Base-by-base conservation (phyloP, 441 rosid species). In the Melastoma candidum region DNA sequence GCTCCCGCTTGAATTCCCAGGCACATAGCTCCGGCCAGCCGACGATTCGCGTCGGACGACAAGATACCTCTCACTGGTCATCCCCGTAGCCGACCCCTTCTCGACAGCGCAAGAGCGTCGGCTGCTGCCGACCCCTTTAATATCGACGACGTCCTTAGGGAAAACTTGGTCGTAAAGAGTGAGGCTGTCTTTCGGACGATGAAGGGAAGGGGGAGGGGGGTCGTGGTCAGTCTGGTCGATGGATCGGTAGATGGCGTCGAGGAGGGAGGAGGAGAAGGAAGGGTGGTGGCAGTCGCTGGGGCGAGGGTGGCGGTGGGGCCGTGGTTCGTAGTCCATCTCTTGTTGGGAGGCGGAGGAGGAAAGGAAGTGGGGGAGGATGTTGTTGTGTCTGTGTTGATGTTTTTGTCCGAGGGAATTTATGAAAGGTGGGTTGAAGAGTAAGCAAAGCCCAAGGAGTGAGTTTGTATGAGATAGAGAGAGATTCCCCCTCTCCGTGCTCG, bases 211-310 rank as follows among this genome's bases (percentile, higher is more conserved):
- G 27, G 67, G 55, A 50, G 56, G 55, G 56, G 67, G 57, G 12
- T 55, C 56, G 56, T 44, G 24, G 48, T 46, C 57, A 8, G 27
- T 32, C 41, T 32, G 56, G 61, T 63, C 67, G 11, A 63, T 63
- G 39, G 67, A 63, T 22, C 67, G 67, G 61, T 63, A 63, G 56
- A 63, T 63, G 12, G 67, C 51, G 51, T 63, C 67, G 57, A 63
- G 67, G 44, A 63, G 67, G 12, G 67, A 41, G 46, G 67, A 63
- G 29, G 67, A 63, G 56, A 63, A 63, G 56, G 67, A 63, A 17
- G 61, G 61, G 56, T 44, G 24, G 48, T 46, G 51, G 7, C 25
- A 9, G 22, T 53, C 22, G 32, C 46, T 57, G 47, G 47, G 45
- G 48, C 41, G 41, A 32, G 41, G 7, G 41, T 32, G 41, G 41